These are phyloP conservation scores for Globisporangium perplexum DNA, from an alignment of 352 stramenopile species.

Conservation along the genomic window DNA sequence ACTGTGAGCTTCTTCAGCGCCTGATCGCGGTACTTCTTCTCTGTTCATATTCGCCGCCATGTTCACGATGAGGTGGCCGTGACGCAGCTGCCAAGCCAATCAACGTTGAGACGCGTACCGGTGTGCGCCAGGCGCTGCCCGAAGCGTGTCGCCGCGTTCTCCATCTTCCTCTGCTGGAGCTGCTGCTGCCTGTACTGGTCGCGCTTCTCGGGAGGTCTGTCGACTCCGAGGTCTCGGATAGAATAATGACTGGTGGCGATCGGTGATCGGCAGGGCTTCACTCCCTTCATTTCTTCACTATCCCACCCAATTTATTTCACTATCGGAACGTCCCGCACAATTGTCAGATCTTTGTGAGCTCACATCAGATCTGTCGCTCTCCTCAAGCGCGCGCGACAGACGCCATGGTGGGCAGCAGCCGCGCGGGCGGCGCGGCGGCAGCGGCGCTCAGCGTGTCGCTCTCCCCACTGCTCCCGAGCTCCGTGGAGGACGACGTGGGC, in stretches of 20 bases:
- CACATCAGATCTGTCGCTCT: not conserved
- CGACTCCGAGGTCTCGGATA: not conserved
- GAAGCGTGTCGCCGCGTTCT: conserved; percentile 78
- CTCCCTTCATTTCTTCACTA: not conserved
- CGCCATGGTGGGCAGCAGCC: conserved; percentile 46
- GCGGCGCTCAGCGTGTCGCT: conserved; percentile 64
- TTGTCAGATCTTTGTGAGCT: not conserved
- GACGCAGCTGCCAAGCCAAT: too few relatives aligned
- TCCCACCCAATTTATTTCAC: not conserved
- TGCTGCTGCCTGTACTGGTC: too few relatives aligned
- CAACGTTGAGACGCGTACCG: too few relatives aligned
- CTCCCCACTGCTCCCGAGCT: conserved; percentile 72
- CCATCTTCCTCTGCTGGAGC: conserved; percentile 21
- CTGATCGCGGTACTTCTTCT: conserved; percentile 83
- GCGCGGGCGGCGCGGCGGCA: conserved; percentile 25
- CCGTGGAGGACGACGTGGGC: conserved; percentile 42
- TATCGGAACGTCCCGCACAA: not conserved
- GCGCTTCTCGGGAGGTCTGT: too few relatives aligned
- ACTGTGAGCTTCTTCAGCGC: conserved; percentile 78
- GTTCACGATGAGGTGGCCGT: too few relatives aligned
- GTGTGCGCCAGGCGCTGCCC: conserved; percentile 82
- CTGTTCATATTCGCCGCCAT: too few relatives aligned
- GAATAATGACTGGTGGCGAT: not conserved
- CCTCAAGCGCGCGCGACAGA: too few relatives aligned
- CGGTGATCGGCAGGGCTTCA: not conserved